Evolutionary conservation across 176 grass and related monocot species (phyloP).

Genomic region (Carex myosuroides): DNA sequence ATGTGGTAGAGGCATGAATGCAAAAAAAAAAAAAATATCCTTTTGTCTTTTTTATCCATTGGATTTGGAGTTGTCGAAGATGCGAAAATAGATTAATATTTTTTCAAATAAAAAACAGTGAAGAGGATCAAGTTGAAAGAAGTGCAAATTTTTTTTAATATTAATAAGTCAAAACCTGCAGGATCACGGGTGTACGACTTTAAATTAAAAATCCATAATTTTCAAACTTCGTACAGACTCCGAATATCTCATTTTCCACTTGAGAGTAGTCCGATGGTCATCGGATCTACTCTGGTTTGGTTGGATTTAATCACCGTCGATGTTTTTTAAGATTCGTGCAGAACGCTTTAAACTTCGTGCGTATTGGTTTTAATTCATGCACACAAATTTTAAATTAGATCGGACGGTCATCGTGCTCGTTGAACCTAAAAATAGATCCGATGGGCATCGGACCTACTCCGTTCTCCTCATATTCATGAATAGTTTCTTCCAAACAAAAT

Average conservation of each 20-base stretch:
- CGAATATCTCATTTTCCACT: background rate
- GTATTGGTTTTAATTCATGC: no score
- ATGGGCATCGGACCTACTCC: no score
- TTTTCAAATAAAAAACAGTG: background rate
- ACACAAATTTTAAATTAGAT: no score
- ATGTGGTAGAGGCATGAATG: background rate
- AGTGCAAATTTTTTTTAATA: background rate
- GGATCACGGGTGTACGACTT: conserved; percentile 4
- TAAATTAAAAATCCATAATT: background rate
- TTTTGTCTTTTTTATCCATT: background rate
- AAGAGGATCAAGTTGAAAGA: background rate
- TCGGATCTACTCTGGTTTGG: no score
- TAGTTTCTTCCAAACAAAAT: background rate
- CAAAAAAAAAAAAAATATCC: background rate
- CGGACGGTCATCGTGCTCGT: no score
- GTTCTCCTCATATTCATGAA: background rate
- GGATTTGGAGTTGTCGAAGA: background rate
- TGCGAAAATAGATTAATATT: background rate
- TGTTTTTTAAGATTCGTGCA: no score
- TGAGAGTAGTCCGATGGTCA: no score
- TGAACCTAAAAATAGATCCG: no score
- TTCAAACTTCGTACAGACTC: background rate
- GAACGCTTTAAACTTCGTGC: no score
- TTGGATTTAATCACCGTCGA: no score
- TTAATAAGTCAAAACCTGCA: background rate